phyloP scores from a whole-genome alignment of 768 basidiomycete species.

The Kwoniella europaea region DNA sequence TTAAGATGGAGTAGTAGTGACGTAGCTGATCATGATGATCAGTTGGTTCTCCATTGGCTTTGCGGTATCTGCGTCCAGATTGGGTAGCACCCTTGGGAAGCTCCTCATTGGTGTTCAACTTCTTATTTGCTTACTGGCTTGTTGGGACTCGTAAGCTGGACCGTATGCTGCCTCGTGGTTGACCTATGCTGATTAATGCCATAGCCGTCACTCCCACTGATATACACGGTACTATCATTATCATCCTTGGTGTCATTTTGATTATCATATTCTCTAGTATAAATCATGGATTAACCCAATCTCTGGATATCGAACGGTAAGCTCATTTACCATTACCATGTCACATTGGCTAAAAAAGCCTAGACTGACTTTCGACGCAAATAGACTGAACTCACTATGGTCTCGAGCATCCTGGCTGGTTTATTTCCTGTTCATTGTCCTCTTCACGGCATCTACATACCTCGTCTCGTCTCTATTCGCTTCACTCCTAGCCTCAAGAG shows the following conservation, averaged over 20 bases:
- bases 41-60: constrained; percentile 46
- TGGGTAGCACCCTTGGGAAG: constrained; percentile 96
- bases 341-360: no score
- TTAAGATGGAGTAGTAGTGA: not conserved
- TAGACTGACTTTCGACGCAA: no score
- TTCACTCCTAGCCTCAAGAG: constrained; percentile 70
- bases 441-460: constrained; percentile 70
- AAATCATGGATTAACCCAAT: constrained; percentile 55
- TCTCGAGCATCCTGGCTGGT: constrained; percentile 84
- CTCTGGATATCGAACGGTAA: constrained; percentile 47
- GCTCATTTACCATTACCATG: constrained; percentile 3
- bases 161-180: no score
- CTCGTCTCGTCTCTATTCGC: constrained; percentile 75
- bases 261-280: constrained; percentile 57
- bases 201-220: constrained; percentile 54
- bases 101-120: constrained; percentile 93
- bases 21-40: not conserved
- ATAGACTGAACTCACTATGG: constrained; percentile 82
- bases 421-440: constrained; percentile 80
- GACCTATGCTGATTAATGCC: constrained; percentile 15
- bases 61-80: constrained; percentile 63
- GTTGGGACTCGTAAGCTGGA: constrained; percentile 54
- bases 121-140: constrained; percentile 75
- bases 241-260: constrained; percentile 55
- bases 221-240: constrained; percentile 53